Base-by-base conservation (phyloP, 441 rosid species). In the Populus hybrid region DNA sequence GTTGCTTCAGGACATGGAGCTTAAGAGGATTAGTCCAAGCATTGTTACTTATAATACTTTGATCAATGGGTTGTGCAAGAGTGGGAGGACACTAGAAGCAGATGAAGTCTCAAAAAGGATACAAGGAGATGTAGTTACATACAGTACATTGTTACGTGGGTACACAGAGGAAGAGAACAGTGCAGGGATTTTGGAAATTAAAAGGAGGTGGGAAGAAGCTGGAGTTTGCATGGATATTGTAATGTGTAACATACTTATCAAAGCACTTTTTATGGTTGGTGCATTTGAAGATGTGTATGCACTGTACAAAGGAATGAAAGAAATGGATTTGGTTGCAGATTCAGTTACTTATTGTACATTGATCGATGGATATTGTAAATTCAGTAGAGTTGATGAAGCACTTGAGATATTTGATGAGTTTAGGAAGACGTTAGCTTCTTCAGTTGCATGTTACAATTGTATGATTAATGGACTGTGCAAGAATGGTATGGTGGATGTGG, bases 321-420 rank as follows among this genome's bases (percentile, higher is more conserved):
- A 86, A 80, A 82, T 87, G 89, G 79, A 86, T 74, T 80, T 94
- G 86, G 78, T 81, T 75, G 88, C 93, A 70, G 80, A 93, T 84
- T 85, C 87, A 26, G 77, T 82, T 85, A 94, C 96, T 5, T 92
- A 85, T 75, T 79, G 87, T 70, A 86, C 87, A 23, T 69, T 92
- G 89, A 89, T 91, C 36, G 80, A 86, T 57, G 91, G 96, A 14
- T 91, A 42, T 65, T 90, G 90, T 82, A 88, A 86, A 85, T 77
- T 76, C 2, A 94, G 91, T 61, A 85, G 86, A 77, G 83, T 92
- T 66, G 93, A 91, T 34, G 92, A 94, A 76, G 96, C 97, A 23
- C 88, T 92, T 75, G 87, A 90, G 85, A 77, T 90, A 73, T 91
- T 94, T 89, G 92, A 92, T 76, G 93, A 91, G 81, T 79, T 89